phyloP scores from a whole-genome alignment of 371 early-diverging fungal species.

The Mortierella sp. region DNA sequence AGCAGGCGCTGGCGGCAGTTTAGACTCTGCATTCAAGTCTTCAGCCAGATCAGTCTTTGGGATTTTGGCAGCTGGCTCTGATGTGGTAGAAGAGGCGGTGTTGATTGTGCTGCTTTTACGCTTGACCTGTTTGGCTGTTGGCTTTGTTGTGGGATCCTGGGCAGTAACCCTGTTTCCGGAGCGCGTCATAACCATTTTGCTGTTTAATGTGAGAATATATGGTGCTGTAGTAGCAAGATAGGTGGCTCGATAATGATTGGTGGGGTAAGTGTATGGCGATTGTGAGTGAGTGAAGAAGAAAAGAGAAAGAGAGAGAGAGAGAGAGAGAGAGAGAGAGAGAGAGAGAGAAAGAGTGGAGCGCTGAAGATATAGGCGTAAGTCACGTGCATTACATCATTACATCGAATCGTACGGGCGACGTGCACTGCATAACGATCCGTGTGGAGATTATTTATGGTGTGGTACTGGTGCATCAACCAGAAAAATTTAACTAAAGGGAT shows the following conservation, averaged over 20 bases:
- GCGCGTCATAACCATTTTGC: neutral
- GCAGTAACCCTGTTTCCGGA: neutral
- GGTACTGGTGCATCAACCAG: too few species aligned
- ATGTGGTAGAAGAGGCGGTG: neutral
- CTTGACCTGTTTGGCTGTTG: neutral
- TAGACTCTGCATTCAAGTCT: neutral
- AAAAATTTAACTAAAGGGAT: too few species aligned
- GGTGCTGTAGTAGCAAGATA: neutral
- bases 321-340: neutral
- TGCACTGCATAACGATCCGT: too few species aligned
- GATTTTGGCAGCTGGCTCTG: neutral
- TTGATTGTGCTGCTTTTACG: conserved; percentile 1
- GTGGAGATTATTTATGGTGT: too few species aligned
- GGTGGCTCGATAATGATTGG: neutral
- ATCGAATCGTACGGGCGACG: too few species aligned
- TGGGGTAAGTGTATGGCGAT: too few species aligned
- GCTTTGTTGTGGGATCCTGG: neutral
- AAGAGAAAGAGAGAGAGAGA: neutral
- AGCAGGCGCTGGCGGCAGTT: neutral
- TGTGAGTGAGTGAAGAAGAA: neutral
- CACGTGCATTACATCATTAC: neutral
- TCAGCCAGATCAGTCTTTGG: conserved; percentile 1
- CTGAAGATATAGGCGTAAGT: neutral
- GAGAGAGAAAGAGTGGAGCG: too few species aligned
- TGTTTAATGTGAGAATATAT: neutral